Conservation (phyloP, 371 early-diverging fungal species). For the Mortierella sp. region DNA sequence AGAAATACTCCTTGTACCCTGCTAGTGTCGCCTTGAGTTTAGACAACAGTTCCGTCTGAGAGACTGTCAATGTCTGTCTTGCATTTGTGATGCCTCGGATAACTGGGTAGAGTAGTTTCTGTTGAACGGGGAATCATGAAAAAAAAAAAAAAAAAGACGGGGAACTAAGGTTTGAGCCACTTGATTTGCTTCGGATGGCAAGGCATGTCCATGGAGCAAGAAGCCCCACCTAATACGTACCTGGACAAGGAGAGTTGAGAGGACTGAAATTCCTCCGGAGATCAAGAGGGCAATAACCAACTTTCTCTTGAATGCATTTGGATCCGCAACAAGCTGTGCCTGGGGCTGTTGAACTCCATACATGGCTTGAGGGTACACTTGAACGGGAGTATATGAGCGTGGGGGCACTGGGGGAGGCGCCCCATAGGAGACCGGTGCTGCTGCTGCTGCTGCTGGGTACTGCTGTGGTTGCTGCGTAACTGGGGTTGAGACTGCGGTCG, state of each 20-base stretch:
- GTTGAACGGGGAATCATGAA: background rate
- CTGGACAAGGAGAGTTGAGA: constrained; percentile 46
- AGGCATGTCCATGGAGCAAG: no score
- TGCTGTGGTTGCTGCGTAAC: background rate
- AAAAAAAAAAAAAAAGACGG: background rate
- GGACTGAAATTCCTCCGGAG: constrained; percentile 47
- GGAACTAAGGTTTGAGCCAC: no score
- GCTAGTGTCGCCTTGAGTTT: constrained; percentile 48
- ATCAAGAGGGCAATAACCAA: constrained; percentile 50
- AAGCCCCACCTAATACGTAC: constrained; percentile 10
- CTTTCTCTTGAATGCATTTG: constrained; percentile 46
- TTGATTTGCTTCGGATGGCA: no score
- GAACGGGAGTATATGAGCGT: constrained; percentile 42
- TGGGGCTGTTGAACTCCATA: constrained; percentile 27
- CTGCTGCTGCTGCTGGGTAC: constrained; percentile 8
- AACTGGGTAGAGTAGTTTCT: constrained; percentile 54
- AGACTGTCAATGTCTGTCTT: constrained; percentile 37
- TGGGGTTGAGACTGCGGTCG: background rate
- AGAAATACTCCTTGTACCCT: constrained; percentile 40
- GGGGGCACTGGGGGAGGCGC: constrained; percentile 54
- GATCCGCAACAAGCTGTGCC: constrained; percentile 26
- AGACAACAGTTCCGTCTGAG: constrained; percentile 50
- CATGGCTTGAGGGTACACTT: constrained; percentile 19
- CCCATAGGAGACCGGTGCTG: constrained; percentile 8
- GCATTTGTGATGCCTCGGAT: constrained; percentile 52